Percentiles rank a stretch among this genome's conserved stretches.
These are phyloP conservation scores for Moniliella sp. DNA, from an alignment of 1,284 basidiomycete species.

Conservation along the genomic window DNA sequence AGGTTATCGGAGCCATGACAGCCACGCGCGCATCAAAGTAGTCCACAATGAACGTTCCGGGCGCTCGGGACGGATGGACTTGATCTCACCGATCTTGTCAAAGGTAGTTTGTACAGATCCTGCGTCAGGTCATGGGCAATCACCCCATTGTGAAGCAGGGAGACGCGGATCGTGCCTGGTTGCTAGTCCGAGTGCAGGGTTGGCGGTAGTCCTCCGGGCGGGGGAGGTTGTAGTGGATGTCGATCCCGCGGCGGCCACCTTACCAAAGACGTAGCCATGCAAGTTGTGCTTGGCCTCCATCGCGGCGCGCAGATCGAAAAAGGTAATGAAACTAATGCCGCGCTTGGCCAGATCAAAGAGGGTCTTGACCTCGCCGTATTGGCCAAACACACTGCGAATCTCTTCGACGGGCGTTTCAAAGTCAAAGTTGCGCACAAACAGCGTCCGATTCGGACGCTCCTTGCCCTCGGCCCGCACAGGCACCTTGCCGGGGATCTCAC, in stretches of 20 bases:
- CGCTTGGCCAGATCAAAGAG: slow-evolving; percentile 81
- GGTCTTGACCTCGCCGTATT: slow-evolving; percentile 80
- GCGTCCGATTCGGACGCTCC: slow-evolving; percentile 74
- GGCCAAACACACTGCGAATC: slow-evolving; percentile 63
- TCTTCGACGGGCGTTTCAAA: slow-evolving; percentile 69
- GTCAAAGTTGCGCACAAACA: slow-evolving; percentile 92
- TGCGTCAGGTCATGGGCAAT: slow-evolving; percentile 53
- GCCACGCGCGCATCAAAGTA: too few species aligned
- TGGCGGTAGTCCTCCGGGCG: slow-evolving; percentile 54
- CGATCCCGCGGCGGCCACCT: slow-evolving; percentile 51
- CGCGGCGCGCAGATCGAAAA: slow-evolving; percentile 24
- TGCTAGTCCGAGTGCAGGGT: slow-evolving; percentile 60
- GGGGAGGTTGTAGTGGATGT: slow-evolving; percentile 88
- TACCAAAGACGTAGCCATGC: slow-evolving; percentile 2
- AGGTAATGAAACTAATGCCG: slow-evolving; percentile 93
- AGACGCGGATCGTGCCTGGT: slow-evolving; percentile 48
- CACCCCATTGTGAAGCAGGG: slow-evolving; percentile 52
- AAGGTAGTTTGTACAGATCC: slow-evolving; percentile 62
- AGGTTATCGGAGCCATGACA: too few species aligned
- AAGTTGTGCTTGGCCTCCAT: slow-evolving; percentile 1
- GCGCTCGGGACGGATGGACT: slow-evolving; percentile 52
- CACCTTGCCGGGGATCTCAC: too few species aligned
- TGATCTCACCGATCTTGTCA: slow-evolving; percentile 70
- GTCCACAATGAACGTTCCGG: too few species aligned
- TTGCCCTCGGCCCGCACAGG: too few species aligned